A percentile compares a stretch with the other conserved stretches of the same genome.
Evolutionary conservation across 257 asterid genomes (phyloP).

Genomic region (Verbena officinalis): DNA sequence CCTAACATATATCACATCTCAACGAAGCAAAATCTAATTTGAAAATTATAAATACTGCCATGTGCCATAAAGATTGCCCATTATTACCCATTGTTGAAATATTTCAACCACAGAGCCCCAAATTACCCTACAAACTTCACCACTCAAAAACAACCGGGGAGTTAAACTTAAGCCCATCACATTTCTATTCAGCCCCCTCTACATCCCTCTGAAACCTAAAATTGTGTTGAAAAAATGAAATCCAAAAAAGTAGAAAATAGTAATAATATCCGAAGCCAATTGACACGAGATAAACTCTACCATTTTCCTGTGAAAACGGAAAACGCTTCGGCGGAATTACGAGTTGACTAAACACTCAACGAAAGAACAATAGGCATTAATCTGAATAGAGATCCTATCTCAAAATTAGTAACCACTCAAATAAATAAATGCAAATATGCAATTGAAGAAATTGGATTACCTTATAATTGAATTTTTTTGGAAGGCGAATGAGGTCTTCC

Average conservation of each 20-base stretch:
- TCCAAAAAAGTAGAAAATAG: background rate
- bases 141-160: background rate
- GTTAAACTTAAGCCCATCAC: constrained; percentile 4
- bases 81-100: constrained; percentile 10
- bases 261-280: background rate
- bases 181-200: background rate
- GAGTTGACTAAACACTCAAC: constrained; percentile 32
- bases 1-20: background rate
- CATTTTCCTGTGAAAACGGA: background rate
- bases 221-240: background rate
- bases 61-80: background rate
- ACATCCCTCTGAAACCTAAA: constrained; percentile 11
- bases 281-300: background rate
- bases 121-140: background rate
- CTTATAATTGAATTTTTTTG: constrained; percentile 41
- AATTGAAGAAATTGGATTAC: constrained; percentile 21
- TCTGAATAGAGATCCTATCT: constrained; percentile 7
- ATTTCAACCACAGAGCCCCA: background rate
- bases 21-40: background rate
- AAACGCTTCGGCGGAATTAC: constrained; percentile 2
- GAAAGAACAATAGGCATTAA: constrained; percentile 2
- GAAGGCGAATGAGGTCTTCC: constrained; percentile 9
- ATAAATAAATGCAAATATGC: background rate
- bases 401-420: background rate
- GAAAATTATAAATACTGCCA: background rate